Base-by-base conservation (phyloP, 2,329 filamentous ascomycete species). In the Pestalotiopsis sp. region DNA sequence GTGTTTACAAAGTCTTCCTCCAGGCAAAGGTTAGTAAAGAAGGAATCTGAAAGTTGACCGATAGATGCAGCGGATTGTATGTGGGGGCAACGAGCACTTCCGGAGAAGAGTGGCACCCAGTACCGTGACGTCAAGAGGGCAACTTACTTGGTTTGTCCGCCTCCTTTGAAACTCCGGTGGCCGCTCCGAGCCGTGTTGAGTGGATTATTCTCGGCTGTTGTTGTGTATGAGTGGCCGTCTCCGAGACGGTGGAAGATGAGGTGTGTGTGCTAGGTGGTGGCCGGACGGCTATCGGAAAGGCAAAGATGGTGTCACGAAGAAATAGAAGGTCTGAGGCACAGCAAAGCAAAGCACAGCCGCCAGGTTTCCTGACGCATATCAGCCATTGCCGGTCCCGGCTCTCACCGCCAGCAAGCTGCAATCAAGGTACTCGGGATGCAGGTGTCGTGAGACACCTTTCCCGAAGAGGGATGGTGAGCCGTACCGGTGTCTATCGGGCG, bases 221-320 rank as follows among this genome's bases (percentile, higher is more conserved):
- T 52, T 52, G 20, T n/a, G 31, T 36, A 9, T n/a, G 17, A 52
- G 45, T n/a, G 45, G 20, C 45, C 45, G 17, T 52, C 13, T 27
- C 57, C 57, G 57, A 27, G 57, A 59, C 57, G 57, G 57, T 52
- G 45, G 5, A 9, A n/a, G 17, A 52, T n/a, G 45, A 23, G 45
- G 45, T 52, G 45, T 52, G 20, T 52, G 14, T 52, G 45, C 45
- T 20, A 62, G 59, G 59, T 62, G 59, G 59, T 62, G 59, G n/a
- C n/a, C 59, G 36, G 17, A 40, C 59, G 59, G 59, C 59, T 62
- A 62, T 62, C 59, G 59, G 59, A 62, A 27, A 40, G 59, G n/a
- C 59, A 40, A 38, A 36, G 59, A 62, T 59, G 27, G 59, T 12
- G 59, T 20, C 36, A 40, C 59, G 38, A n/a, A n/a, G 3, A 17